Conservation (phyloP, 768 basidiomycete genomes). For the Mycena kentingensis region DNA sequence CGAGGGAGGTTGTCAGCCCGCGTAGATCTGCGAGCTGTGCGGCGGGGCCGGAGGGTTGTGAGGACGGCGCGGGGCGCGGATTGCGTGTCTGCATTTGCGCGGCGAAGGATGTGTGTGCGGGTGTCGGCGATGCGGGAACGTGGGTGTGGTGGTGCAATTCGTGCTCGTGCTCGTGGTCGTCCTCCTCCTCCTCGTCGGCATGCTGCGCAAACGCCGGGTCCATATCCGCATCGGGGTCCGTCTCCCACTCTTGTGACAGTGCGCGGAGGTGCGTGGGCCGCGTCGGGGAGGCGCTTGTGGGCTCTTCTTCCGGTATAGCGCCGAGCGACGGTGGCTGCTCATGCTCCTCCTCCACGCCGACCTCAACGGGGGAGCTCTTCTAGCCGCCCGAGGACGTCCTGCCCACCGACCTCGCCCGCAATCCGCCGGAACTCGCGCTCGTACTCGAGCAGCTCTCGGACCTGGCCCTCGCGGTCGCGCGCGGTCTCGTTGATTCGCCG, state of each 20-base stretch:
- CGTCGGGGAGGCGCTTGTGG: constrained; percentile 2
- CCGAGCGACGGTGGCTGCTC: constrained; percentile 18
- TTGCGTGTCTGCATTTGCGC: constrained; percentile 47
- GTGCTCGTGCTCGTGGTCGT: constrained; percentile 36
- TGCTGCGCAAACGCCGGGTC: constrained; percentile 14
- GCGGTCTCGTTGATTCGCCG: constrained; percentile 73
- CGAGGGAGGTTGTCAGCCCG: constrained; percentile 71
- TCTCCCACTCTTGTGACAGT: constrained; percentile 59
- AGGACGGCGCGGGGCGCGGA: not conserved
- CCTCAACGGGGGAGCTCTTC: constrained; percentile 64
- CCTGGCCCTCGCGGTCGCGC: constrained; percentile 78
- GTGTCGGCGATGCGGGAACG: constrained; percentile 47
- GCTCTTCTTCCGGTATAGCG: constrained; percentile 24
- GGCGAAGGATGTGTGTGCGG: constrained; percentile 61
- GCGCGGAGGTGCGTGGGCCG: constrained; percentile 28
- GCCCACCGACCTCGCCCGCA: constrained; percentile 75
- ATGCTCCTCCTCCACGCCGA: constrained; percentile 33
- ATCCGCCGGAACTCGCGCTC: constrained; percentile 82
- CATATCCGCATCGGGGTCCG: constrained; percentile 41
- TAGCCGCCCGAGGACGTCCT: constrained; percentile 67
- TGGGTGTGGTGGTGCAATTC: constrained; percentile 44
- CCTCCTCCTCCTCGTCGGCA: constrained; percentile 29
- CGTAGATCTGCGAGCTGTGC: constrained; percentile 65
- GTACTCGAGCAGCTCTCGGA: constrained; percentile 74
- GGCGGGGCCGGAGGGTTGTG: not conserved